A percentile compares a stretch with the other conserved stretches of the same genome.
phyloP scores from a whole-genome alignment of 2,329 filamentous ascomycete genomes.

The Xenosphaeropsis pyriputrescens region DNA sequence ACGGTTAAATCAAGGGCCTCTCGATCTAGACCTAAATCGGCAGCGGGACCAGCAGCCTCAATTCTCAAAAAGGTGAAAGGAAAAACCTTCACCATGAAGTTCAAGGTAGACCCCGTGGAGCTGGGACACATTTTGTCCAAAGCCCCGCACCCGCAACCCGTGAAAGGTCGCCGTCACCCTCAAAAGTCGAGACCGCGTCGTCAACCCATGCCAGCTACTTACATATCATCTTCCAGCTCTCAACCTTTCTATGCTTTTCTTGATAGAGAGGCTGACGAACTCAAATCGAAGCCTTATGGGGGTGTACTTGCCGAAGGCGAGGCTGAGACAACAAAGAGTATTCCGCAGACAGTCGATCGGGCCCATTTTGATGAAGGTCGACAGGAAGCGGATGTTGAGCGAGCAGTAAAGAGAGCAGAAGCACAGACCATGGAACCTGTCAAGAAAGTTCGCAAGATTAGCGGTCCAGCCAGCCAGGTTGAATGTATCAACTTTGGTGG shows the following conservation, averaged over 20 bases:
- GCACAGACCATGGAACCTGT: conserved; percentile 54
- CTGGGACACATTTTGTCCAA: conserved; percentile 44
- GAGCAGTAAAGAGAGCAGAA: conserved; percentile 55
- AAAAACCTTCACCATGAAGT: conserved; percentile 34
- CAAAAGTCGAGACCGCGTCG: conserved; percentile 24
- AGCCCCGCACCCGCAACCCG: conserved; percentile 42
- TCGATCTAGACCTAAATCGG: conserved; percentile 38
- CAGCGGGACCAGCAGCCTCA: conserved; percentile 23
- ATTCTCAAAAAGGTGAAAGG: conserved; percentile 18
- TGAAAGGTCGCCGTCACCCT: conserved; percentile 30
- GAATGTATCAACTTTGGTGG: conserved; percentile 98
- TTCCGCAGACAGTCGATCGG: conserved; percentile 68
- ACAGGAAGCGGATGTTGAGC: conserved; percentile 81
- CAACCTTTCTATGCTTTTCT: conserved; percentile 80
- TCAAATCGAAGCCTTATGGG: conserved; percentile 87
- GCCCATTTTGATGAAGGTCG: conserved; percentile 82
- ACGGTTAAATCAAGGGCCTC: conserved; percentile 25
- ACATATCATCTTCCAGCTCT: conserved; percentile 33
- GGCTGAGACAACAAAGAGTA: conserved; percentile 79
- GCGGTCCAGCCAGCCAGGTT: conserved; percentile 87
- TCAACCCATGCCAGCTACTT: conserved; percentile 20
- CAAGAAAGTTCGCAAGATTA: conserved; percentile 57
- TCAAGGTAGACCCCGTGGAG: conserved; percentile 40
- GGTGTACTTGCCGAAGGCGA: conserved; percentile 82
- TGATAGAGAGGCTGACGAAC: conserved; percentile 78